These are phyloP conservation scores for Camellia lanceoleosa DNA, from an alignment of 148 eudicot genomes.

Conservation along the genomic window DNA sequence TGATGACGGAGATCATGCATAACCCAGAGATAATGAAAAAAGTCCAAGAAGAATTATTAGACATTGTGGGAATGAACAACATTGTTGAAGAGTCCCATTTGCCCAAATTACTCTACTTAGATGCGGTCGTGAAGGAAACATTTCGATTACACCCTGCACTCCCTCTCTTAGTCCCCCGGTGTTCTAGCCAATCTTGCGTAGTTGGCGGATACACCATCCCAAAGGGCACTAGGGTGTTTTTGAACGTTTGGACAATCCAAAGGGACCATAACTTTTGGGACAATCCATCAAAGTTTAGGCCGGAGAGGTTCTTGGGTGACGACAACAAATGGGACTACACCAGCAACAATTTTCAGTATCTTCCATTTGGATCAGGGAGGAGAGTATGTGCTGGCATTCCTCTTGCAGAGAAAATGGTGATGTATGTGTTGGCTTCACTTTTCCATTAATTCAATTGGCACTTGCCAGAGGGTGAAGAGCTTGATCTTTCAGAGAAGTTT, in stretches of 20 bases:
- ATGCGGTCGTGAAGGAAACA: conserved; percentile 41
- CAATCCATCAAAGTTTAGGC: conserved; percentile 19
- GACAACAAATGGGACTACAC: conserved; percentile 14
- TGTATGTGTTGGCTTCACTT: conserved; percentile 31
- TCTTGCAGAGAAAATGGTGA: conserved; percentile 30
- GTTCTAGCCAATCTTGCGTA: conserved; percentile 16
- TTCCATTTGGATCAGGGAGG: conserved; percentile 51
- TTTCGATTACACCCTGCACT: conserved; percentile 31
- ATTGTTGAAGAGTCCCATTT: conserved; percentile 35
- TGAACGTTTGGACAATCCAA: conserved; percentile 29
- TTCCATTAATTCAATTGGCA: conserved; percentile 40
- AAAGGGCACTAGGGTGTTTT: conserved; percentile 23
- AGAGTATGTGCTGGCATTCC: conserved; percentile 43
- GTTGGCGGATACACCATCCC: conserved; percentile 32
- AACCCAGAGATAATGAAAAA: conserved; percentile 23
- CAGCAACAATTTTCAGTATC: conserved; percentile 32
- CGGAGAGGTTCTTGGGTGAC: conserved; percentile 29
- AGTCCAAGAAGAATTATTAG: conserved; percentile 34
- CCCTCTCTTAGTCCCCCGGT: conserved; percentile 28
- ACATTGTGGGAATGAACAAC: conserved; percentile 23
- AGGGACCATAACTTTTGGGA: conserved; percentile 27
- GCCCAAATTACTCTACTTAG: conserved; percentile 29
- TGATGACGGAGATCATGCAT: conserved; percentile 34
- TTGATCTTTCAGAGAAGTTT: conserved; percentile 37
- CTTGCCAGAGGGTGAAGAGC: conserved; percentile 19